Percentiles rank a stretch among this genome's conserved stretches.
These are phyloP conservation scores for Arabis alpina DNA, from an alignment of 345 rosid species.

Conservation along the genomic window DNA sequence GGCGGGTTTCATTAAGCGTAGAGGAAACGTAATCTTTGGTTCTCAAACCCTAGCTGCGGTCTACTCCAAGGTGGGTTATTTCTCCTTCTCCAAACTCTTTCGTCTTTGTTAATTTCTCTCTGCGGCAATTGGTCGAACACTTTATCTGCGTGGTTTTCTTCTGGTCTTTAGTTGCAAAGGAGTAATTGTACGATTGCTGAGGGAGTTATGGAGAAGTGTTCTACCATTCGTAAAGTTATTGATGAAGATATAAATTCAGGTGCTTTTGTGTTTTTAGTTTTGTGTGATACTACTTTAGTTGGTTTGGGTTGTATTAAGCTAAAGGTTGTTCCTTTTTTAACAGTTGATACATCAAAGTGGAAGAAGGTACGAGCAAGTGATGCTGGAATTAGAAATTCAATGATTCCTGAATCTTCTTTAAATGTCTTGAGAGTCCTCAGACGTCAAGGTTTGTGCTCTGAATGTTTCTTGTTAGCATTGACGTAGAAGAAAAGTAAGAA, in stretches of 20 bases:
- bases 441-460: constrained; percentile 46
- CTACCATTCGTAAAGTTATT: constrained; percentile 39
- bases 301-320: not conserved
- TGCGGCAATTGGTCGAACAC: constrained; percentile 54
- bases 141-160: constrained; percentile 19
- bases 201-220: constrained; percentile 40
- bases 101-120: constrained; percentile 7
- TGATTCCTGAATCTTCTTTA: constrained; percentile 62
- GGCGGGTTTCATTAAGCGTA: constrained; percentile 50
- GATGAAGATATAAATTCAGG: constrained; percentile 40
- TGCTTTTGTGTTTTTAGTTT: constrained; percentile 9
- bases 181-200: constrained; percentile 45
- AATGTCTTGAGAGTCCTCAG: constrained; percentile 60
- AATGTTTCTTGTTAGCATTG: constrained; percentile 10
- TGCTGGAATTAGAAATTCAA: constrained; percentile 50
- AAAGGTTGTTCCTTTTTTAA: constrained; percentile 23
- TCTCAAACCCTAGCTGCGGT: constrained; percentile 48
- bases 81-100: not conserved
- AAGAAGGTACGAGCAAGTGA: constrained; percentile 53
- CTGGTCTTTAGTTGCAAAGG: constrained; percentile 46
- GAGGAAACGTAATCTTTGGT: constrained; percentile 41
- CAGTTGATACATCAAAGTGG: constrained; percentile 65
- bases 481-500: not conserved
- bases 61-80: constrained; percentile 51
- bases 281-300: constrained; percentile 3